Evolutionary conservation across 192 early-diverging fungal genomes (phyloP).

Genomic region (Coemansia sp.): DNA sequence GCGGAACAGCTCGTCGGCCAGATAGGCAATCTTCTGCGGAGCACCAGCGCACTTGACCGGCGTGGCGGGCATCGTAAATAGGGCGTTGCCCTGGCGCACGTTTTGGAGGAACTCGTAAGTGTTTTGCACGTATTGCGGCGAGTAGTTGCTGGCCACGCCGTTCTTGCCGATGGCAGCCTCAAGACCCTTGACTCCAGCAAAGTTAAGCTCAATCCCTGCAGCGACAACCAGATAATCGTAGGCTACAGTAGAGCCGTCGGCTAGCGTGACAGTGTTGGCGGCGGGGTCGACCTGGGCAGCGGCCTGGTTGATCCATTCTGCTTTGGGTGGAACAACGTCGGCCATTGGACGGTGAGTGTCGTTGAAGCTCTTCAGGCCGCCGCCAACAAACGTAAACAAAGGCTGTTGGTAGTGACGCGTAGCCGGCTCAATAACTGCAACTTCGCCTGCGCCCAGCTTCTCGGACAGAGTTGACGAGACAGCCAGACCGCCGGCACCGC

Average conservation of each 20-base stretch:
- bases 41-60: conserved; percentile 90
- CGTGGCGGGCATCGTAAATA: conserved; percentile 86
- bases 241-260: conserved; percentile 62
- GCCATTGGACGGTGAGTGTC: conserved; percentile 68
- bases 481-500: conserved; percentile 54
- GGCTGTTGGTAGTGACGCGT: conserved; percentile 81
- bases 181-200: conserved; percentile 75
- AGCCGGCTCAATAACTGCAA: conserved; percentile 77
- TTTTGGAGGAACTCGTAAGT: conserved; percentile 70
- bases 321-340: conserved; percentile 69
- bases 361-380: conserved; percentile 73
- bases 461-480: conserved; percentile 70
- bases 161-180: conserved; percentile 71
- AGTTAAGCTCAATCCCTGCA: conserved; percentile 74
- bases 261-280: conserved; percentile 63
- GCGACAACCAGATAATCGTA: conserved; percentile 74
- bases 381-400: conserved; percentile 88
- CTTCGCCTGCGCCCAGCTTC: conserved; percentile 61
- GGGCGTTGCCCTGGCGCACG: conserved; percentile 59
- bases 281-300: conserved; percentile 71
- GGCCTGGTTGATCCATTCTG: conserved; percentile 72
- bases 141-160: conserved; percentile 84
- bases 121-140: conserved; percentile 67
- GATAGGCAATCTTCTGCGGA: conserved; percentile 83
- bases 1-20: conserved; percentile 81